Conservation (phyloP, 2,329 filamentous ascomycete species). For the Trichoderma endophyticum region DNA sequence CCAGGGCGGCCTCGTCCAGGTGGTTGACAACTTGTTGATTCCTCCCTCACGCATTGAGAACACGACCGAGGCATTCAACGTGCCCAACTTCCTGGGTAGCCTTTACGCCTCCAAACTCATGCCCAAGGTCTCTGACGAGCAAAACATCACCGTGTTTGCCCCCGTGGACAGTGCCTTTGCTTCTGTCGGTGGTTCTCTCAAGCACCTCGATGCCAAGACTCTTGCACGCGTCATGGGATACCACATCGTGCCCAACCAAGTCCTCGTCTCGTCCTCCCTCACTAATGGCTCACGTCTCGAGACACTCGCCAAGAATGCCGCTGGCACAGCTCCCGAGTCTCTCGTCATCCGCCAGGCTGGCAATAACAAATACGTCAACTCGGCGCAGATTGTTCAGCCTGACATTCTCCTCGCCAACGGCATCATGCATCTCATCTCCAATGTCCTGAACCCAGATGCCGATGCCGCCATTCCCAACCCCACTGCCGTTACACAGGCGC, state of each 20-base stretch:
- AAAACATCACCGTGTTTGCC: slow-evolving; percentile 60
- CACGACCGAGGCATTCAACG: slow-evolving; percentile 47
- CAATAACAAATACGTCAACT: slow-evolving; percentile 50
- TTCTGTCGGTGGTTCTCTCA: slow-evolving; percentile 50
- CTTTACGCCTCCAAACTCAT: slow-evolving; percentile 34
- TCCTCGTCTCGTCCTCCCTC: slow-evolving; percentile 49
- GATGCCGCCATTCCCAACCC: slow-evolving; percentile 37
- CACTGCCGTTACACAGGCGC: slow-evolving; percentile 39
- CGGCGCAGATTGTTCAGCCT: slow-evolving; percentile 50
- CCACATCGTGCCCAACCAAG: slow-evolving; percentile 57
- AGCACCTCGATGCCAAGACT: slow-evolving; percentile 44
- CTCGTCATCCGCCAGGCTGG: slow-evolving; percentile 40
- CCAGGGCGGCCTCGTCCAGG: slow-evolving; percentile 48
- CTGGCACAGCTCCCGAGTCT: slow-evolving; percentile 37
- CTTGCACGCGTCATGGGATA: slow-evolving; percentile 57
- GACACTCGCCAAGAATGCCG: slow-evolving; percentile 39
- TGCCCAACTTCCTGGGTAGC: slow-evolving; percentile 39
- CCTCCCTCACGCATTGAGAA: slow-evolving; percentile 47
- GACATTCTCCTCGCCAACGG: slow-evolving; percentile 57
- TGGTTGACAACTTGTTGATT: slow-evolving; percentile 50
- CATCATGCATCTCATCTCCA: slow-evolving; percentile 57
- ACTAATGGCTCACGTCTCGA: slow-evolving; percentile 30
- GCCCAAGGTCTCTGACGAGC: slow-evolving; percentile 40
- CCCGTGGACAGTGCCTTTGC: slow-evolving; percentile 60
- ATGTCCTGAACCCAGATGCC: slow-evolving; percentile 45